Conservation (phyloP, 306 rosid species). For the Lithocarpus polystachyus region DNA sequence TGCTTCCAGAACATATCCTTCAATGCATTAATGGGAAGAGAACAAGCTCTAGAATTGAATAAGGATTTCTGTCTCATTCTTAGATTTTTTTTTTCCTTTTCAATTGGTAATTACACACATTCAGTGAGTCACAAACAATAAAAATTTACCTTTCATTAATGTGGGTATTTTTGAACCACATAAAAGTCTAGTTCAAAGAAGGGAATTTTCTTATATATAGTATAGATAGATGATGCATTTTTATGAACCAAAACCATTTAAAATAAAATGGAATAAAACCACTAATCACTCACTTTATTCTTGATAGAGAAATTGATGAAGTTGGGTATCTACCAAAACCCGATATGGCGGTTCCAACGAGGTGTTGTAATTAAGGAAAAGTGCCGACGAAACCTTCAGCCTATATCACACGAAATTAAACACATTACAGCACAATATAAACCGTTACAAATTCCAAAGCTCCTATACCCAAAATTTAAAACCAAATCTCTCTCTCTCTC, state of each 20-base stretch:
- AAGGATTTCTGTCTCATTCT: neutral
- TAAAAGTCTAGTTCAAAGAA: too few species aligned
- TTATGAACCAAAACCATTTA: neutral
- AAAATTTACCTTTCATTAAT: too few species aligned
- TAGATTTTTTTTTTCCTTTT: neutral
- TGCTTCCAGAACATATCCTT: neutral
- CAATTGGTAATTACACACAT: neutral
- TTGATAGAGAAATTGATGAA: conserved; percentile 93
- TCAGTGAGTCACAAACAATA: too few species aligned
- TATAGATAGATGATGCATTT: neutral
- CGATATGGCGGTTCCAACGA: conserved; percentile 87
- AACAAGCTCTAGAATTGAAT: neutral
- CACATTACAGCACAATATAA: neutral
- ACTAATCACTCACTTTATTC: conserved; percentile 63
- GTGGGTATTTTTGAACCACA: too few species aligned
- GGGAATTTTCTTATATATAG: too few species aligned
- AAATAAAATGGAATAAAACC: neutral
- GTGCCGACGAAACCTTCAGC: conserved; percentile 65
- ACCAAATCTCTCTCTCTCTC: too few species aligned
- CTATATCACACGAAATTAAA: conserved; percentile 36
- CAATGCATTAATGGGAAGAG: neutral
- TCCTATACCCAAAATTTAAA: too few species aligned
- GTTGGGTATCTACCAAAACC: conserved; percentile 80
- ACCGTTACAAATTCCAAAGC: too few species aligned
- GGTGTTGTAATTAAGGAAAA: conserved; percentile 82